Conservation (phyloP, 176 grass and related monocot species). For the Raddia distichophylla region DNA sequence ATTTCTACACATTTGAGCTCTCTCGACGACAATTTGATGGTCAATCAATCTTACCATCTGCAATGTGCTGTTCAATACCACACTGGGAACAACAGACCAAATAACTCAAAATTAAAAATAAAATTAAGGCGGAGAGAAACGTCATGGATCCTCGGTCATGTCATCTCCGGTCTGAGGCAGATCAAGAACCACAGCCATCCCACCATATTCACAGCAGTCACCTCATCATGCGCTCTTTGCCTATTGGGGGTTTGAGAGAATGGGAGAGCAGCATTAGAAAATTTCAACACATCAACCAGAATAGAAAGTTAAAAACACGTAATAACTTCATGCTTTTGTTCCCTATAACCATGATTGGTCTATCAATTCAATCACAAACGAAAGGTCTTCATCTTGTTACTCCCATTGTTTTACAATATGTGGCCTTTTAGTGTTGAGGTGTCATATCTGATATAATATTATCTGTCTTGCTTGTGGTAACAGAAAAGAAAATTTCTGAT, state of each 20-base stretch:
- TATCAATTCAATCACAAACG: not conserved
- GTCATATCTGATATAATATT: not conserved
- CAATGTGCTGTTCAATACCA: slow-evolving; percentile 40
- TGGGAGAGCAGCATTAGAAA: not conserved
- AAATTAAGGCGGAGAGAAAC: slow-evolving; percentile 40
- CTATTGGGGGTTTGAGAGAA: slow-evolving; percentile 35
- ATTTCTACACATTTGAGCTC: slow-evolving; percentile 43
- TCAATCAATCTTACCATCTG: slow-evolving; percentile 35
- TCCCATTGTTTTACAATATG: not conserved
- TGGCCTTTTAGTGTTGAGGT: not conserved
- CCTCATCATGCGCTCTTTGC: slow-evolving; percentile 49
- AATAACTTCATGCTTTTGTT: slow-evolving; percentile 6
- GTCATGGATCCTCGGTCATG: slow-evolving; percentile 23
- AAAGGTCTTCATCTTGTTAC: not conserved
- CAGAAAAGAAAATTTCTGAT: not conserved
- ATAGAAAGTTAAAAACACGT: not conserved
- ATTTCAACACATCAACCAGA: not conserved
- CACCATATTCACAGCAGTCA: slow-evolving; percentile 44
- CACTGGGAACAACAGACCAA: slow-evolving; percentile 41
- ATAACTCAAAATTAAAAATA: slow-evolving; percentile 44
- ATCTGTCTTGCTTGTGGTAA: not conserved
- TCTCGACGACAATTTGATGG: slow-evolving; percentile 29
- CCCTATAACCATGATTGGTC: not conserved
- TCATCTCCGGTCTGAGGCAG: slow-evolving; percentile 15
- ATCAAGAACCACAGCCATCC: slow-evolving; percentile 24